Percentiles rank a stretch among this genome's conserved stretches.
Conservation (phyloP, 768 basidiomycete species). For the Pulveroboletus sp. region DNA sequence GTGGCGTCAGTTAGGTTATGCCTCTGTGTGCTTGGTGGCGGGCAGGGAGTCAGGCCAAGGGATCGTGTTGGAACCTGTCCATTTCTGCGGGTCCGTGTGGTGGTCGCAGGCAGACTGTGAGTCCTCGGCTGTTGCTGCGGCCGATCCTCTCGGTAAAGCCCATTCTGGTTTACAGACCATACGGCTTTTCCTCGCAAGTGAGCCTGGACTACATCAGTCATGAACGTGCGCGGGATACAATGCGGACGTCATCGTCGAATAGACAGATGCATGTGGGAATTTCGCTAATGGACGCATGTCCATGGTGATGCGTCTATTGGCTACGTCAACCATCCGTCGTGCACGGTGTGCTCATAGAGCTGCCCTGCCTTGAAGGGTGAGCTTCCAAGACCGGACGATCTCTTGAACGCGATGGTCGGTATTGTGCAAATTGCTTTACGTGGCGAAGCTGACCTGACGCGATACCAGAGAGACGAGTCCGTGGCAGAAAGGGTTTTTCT, state of each 20-base stretch:
- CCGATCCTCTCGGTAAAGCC: slow-evolving; percentile 15
- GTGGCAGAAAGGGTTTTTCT: slow-evolving; percentile 11
- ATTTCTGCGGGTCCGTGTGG: neutral
- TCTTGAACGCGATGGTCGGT: slow-evolving; percentile 8
- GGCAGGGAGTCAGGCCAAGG: neutral
- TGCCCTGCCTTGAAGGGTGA: slow-evolving; percentile 8
- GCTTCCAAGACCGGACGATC: slow-evolving; percentile 10
- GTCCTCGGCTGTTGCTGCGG: neutral
- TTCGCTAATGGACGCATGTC: slow-evolving; percentile 4
- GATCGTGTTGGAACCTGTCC: neutral
- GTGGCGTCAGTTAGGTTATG: slow-evolving; percentile 10
- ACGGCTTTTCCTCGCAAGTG: no score
- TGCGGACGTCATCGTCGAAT: neutral
- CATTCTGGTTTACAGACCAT: no score
- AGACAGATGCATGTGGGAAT: neutral
- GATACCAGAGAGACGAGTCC: slow-evolving; percentile 4
- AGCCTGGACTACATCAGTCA: neutral
- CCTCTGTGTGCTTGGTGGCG: neutral
- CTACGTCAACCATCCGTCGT: slow-evolving; percentile 10
- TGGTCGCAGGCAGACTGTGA: no score
- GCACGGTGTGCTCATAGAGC: slow-evolving; percentile 6
- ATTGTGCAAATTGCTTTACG: slow-evolving; percentile 16
- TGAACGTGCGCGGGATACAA: neutral
- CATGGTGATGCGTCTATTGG: slow-evolving; percentile 7
- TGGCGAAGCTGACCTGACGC: slow-evolving; percentile 16